These are phyloP conservation scores for Clavariopsis aquatica DNA, from an alignment of 495 filamentous ascomycete species.

Conservation along the genomic window DNA sequence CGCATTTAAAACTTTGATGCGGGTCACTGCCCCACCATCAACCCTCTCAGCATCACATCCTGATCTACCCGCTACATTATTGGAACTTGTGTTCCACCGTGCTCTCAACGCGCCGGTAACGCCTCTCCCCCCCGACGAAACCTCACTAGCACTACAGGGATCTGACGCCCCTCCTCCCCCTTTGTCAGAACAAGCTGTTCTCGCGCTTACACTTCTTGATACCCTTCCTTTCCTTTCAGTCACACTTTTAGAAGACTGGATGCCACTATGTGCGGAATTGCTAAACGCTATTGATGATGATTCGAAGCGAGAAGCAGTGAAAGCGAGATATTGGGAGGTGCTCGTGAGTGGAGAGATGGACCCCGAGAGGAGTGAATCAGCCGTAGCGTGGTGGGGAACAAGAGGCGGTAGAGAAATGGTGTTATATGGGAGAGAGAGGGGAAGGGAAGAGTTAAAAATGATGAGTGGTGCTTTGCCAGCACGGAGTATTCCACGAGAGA, in stretches of 20 bases:
- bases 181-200: constrained; percentile 78
- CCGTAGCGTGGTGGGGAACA: constrained; percentile 85
- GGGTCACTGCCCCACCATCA: constrained; percentile 81
- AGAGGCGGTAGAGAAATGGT: constrained; percentile 67
- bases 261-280: constrained; percentile 69
- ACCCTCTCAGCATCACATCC: constrained; percentile 70
- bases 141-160: constrained; percentile 36
- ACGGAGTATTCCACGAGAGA: constrained; percentile 21
- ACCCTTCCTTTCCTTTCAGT: constrained; percentile 73
- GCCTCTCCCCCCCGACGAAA: constrained; percentile 47
- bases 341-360: constrained; percentile 88
- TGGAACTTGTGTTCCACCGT: constrained; percentile 78
- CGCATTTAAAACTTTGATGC: constrained; percentile 86
- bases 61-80: constrained; percentile 70
- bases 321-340: constrained; percentile 81
- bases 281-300: constrained; percentile 63
- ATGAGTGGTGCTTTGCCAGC: constrained; percentile 62
- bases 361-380: constrained; percentile 76
- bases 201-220: constrained; percentile 80
- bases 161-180: constrained; percentile 41
- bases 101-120: constrained; percentile 58
- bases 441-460: constrained; percentile 41
- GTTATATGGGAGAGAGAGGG: constrained; percentile 54
- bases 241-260: constrained; percentile 71
- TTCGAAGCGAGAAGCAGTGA: constrained; percentile 63